Evolutionary conservation across 148 eudicot species (phyloP).

Genomic region (Polygonum aviculare): DNA sequence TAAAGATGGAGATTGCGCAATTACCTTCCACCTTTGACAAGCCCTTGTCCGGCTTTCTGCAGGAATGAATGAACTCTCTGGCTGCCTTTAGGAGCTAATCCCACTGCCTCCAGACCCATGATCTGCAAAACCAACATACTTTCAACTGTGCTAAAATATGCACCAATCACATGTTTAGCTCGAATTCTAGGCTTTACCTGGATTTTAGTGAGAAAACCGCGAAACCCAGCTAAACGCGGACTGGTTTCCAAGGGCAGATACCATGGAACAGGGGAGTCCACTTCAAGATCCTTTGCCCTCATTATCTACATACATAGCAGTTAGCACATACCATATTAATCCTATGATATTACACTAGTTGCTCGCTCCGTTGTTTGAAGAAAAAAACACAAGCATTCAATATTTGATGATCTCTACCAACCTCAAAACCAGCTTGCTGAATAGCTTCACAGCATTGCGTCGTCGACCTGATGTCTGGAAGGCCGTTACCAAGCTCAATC

Average conservation of each 20-base stretch:
- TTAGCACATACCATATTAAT: too few relatives aligned
- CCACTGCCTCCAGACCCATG: conserved; percentile 41
- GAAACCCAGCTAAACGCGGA: too few relatives aligned
- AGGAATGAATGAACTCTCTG: conserved; percentile 78
- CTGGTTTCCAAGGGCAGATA: conserved; percentile 67
- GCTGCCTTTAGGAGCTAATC: conserved; percentile 37
- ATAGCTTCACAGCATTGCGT: conserved; percentile 74
- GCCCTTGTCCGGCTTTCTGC: conserved; percentile 82
- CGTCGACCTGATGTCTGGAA: conserved; percentile 73
- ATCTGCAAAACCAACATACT: conserved; percentile 28
- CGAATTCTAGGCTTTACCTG: too few relatives aligned
- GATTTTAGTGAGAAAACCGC: too few relatives aligned
- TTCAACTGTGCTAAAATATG: too few relatives aligned
- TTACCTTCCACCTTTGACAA: conserved; percentile 77
- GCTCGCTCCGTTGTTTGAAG: too few relatives aligned
- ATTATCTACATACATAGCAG: conserved; percentile 32
- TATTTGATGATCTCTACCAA: conserved; percentile 19
- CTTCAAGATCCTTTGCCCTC: conserved; percentile 77
- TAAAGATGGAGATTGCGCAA: too few relatives aligned
- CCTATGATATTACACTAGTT: too few relatives aligned
- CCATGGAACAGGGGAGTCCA: conserved; percentile 82
- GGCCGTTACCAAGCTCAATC: conserved; percentile 89
- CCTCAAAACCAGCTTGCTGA: conserved; percentile 89
- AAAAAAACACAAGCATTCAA: too few relatives aligned
- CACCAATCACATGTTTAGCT: too few relatives aligned